Base-by-base conservation (phyloP, 108 stramenopile genomes). In the Aureococcus anophagefferens region DNA sequence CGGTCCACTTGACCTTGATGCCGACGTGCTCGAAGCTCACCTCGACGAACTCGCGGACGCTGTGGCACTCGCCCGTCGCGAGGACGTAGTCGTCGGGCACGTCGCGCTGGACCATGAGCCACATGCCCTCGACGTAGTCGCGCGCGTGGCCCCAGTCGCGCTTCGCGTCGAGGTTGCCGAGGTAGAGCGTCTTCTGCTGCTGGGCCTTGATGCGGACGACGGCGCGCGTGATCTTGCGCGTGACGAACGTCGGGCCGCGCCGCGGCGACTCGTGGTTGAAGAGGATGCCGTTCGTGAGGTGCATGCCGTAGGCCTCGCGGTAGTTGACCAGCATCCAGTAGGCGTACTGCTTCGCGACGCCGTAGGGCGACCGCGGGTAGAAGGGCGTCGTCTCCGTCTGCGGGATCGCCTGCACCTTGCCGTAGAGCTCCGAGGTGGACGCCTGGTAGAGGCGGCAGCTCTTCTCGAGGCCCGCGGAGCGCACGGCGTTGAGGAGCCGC, bases 111-210 rank as follows among this genome's bases (percentile, higher is more conserved):
- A 97, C 80, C 96, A 98, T 98, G 80, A 85, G 88, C 98, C 98
- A 98, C 98, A 98, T 98, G 64, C 98, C 98, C 80, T 94, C 89
- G 35, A 98, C 89, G 81, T 98, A 98, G 81, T 98, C 98, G 74
- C 89, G 89, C 13, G 98, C 98, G 84, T 97, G 96, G 67, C 98
- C 98, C 98, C 98, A 98, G 87, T 98, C 98, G 76, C 97, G 92
- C 85, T 98, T 94, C 70, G 97, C 85, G 84, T 98, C 95, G 76
- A 96, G 84, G 84, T 98, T 98, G 65, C 98, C 98, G 46, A 98
- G 90, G 78, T 87, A 96, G 44, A 98, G 77, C 65, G 77, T 83
- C 78, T 96, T 92, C 68, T 96, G 90, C 77, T 85, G 44, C 46
- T 93, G 93, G 59, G 77, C 72, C 40, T 81, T 73, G 79, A 98